Base-by-base conservation (phyloP, 148 eudicot genomes). In the Heliosperma pusillum region DNA sequence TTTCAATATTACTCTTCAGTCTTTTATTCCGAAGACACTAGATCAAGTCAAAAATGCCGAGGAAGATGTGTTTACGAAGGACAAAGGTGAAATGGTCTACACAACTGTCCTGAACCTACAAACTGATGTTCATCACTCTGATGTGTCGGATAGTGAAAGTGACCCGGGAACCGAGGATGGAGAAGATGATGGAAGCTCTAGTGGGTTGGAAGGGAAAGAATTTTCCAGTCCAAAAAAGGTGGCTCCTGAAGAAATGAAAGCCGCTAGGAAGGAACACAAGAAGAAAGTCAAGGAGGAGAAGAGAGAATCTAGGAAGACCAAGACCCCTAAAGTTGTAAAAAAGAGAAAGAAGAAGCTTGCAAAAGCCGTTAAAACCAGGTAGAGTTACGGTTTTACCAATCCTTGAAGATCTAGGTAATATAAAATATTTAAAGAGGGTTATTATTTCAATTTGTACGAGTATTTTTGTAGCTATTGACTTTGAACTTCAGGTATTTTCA, bases 281-380 rank as follows among this genome's bases (percentile, higher is more conserved):
- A 95, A 90, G 88, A 92, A 95, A 69, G 99, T 92, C 1, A 95
- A 92, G 84, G 97, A 95, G 84, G 96, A 90, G 84, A 89, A 95
- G 83, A 88, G 96, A 77, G 97, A 95, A 75, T 82, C 94, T 20
- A 85, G 99, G 50, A 92, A 95, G 85, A 89, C 76, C 33, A 95
- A 95, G 80, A 77, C 85, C 45, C 94, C 97, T 0, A 92, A 95
- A 81, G 94, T 97, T 3, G 75, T 83, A 57, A 95, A 95, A 86
- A 95, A 95, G 82, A 89, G 91, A 76, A 95, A 92, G 90, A 91
- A 92, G 81, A 95, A 95, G 85, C 79, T 95, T 82, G 86, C 98
- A 0, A 95, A 95, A 79, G 88, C 98, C 50, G 83, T 75, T 22
- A 85, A 85, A 59, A 85, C 88, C 60, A 82, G 88, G 76, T 85